Evolutionary conservation across 345 rosid species (phyloP).

Genomic region (Brassica nigra): DNA sequence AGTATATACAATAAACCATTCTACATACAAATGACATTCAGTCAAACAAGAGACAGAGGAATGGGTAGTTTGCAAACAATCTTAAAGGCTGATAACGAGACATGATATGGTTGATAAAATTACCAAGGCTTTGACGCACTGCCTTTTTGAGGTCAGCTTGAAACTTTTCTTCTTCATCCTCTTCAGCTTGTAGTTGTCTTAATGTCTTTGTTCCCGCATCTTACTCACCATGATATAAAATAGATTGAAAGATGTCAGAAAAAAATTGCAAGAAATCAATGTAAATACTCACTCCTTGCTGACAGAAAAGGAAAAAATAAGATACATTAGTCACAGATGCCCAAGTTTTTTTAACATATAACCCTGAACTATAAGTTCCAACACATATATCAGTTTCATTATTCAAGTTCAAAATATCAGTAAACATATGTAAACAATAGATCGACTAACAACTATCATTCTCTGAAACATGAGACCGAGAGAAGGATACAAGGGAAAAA

Average conservation of each 20-base stretch:
- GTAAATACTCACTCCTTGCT: not conserved
- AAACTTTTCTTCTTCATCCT: conserved; percentile 90
- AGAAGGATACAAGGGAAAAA: conserved; percentile 8
- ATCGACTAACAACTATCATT: not conserved
- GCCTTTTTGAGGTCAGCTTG: conserved; percentile 90
- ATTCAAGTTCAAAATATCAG: conserved; percentile 7
- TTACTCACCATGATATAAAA: conserved; percentile 41
- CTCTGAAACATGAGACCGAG: conserved; percentile 3
- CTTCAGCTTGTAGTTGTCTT: conserved; percentile 78
- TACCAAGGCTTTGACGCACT: conserved; percentile 92
- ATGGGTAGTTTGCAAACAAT: not conserved
- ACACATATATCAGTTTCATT: not conserved
- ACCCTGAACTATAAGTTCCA: not conserved
- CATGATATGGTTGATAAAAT: not conserved
- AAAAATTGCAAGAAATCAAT: not conserved
- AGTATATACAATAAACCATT: not conserved
- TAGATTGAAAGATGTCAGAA: conserved; percentile 19
- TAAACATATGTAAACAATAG: not conserved
- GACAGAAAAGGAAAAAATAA: conserved; percentile 11
- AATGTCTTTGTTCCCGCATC: conserved; percentile 64
- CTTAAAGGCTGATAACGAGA: not conserved
- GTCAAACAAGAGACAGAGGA: conserved; percentile 11
- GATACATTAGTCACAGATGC: conserved; percentile 4
- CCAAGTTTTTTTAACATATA: not conserved
- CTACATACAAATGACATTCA: not conserved